Evolutionary conservation across 768 basidiomycete genomes (phyloP), one percentile per base, ranked within the genome.

Genomic region (Mycena pura): DNA sequence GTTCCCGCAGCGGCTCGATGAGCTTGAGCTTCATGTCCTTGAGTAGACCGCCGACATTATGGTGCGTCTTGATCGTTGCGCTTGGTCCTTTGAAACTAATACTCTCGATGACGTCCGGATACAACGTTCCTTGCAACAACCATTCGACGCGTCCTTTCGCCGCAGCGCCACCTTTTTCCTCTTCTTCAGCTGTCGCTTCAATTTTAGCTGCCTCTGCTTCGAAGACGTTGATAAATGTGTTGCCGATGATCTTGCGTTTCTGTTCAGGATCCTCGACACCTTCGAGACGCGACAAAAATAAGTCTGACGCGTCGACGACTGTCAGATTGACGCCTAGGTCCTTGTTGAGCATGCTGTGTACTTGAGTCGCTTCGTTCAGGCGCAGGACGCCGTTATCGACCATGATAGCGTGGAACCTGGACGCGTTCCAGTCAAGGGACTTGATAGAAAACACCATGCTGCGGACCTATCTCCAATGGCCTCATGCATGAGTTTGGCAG

Each of bases 21-120:
- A 99, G 84, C 80, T 99, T 99, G 69, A 99, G 84, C 76, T 95
- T 97, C 97, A 99, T 99, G 77, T 99, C 91, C 72, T 91, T 92
- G 62, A 98, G 82, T 50, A 99, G 80, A 3, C 96, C 96, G 27
- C 97, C 97, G 66, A 99, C 97, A 67, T 99, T 99, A 75, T 99
- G 97, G 74, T 99, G 97, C 3, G 97, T 99, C 83, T 99, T 99
- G 83, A 99, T 99, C 10, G 96, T 99, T 36, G 97, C 97, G 65
- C 92, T 94, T 0, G 97, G 97, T 3, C 97, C 97, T 78, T 98
- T 99, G 86, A 99, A 99, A 77, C 92, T 94, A 78, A 99, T 97
- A 72, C 92, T 94, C 81, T 99, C 97, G 72, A 99, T 99, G 59
- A 99, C 97, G 72, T 99, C 97, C 2, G 97, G 97, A 76, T 99